Evolutionary conservation across 164 flowering plant genomes (phyloP), one percentile per base, ranked within the genome.

Genomic region (Pachysandra terminalis): DNA sequence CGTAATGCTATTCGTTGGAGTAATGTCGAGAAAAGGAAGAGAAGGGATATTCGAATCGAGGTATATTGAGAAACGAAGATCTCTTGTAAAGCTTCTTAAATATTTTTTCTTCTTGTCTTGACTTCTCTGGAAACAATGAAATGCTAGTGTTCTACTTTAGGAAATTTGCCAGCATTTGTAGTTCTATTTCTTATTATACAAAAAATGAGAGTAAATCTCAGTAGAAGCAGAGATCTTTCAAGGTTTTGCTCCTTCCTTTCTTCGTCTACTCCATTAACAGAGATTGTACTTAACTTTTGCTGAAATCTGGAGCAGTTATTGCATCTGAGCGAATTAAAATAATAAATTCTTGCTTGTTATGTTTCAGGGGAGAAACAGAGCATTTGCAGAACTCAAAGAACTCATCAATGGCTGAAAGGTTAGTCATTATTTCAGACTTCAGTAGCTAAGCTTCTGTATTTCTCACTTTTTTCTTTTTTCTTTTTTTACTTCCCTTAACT

Each of bases 331-430:
- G 51, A 45, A 15, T 15, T 45, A 10, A 10, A 45, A 5, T 45
- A 3, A 32, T 12, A 10, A 45, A 45, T 61, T 3, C 37, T 32
- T 32, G 24, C 8, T 55, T 27, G 49, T 49, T 28, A 48, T 32
- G 37, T 3, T n/a, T 32, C 59, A 55, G 23, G 3, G 25, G 14
- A 55, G 25, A 56, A 16, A 56, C 26, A 1, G 59, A 56, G 14
- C 14, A 56, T 13, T 56, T 12, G 27, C 26, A 15, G 86, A 81
- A 78, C 82, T 86, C 79, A 17, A 69, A 55, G 71, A 85, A 84
- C 81, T 77, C 86, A 73, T 54, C 89, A 79, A 85, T 82, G 85
- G 85, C 79, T 72, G 82, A 70, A 7, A 81, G 81, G 92, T 85
- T 19, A 67, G 74, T 23, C n/a, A n/a, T 49, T n/a, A n/a, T n/a